These are phyloP conservation scores for Thozetella sp. DNA, from an alignment of 495 filamentous ascomycete genomes.

Conservation along the genomic window DNA sequence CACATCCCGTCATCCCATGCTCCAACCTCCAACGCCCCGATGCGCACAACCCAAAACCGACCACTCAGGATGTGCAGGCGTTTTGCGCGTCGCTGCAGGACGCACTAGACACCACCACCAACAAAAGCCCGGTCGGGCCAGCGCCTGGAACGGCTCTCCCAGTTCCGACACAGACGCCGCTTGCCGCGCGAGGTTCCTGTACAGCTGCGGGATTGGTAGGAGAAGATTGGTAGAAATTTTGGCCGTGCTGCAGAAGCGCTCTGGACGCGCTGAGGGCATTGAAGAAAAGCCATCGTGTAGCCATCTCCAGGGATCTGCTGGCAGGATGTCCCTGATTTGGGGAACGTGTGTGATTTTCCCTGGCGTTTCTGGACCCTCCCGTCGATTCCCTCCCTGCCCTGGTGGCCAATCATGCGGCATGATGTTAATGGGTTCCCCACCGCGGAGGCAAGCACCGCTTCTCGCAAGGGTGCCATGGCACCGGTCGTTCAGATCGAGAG, in stretches of 20 bases:
- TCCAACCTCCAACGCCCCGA: conserved; percentile 6
- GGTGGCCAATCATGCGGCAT: conserved; percentile 16
- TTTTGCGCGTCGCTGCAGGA: conserved; percentile 4
- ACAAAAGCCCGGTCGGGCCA: background rate
- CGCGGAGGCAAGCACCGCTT: conserved; percentile 5
- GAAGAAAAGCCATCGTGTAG: conserved; percentile 3
- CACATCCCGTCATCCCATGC: conserved; percentile 19
- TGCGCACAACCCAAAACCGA: conserved; percentile 9
- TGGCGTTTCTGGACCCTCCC: conserved; percentile 18
- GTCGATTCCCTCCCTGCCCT: conserved; percentile 3
- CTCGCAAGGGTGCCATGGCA: conserved; percentile 24
- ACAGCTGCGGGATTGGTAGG: conserved; percentile 4
- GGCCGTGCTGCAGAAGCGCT: background rate
- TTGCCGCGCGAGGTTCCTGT: background rate
- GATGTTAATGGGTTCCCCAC: conserved; percentile 3
- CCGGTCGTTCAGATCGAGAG: conserved; percentile 21
- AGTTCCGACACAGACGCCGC: background rate
- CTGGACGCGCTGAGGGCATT: background rate
- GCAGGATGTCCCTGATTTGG: conserved; percentile 8
- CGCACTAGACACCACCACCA: background rate
- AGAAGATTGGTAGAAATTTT: background rate
- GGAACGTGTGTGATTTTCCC: conserved; percentile 22
- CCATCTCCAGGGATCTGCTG: background rate
- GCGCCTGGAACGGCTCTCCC: background rate
- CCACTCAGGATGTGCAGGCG: conserved; percentile 7